Percentiles rank a stretch among this genome's conserved stretches.
Evolutionary conservation across 352 stramenopile genomes (phyloP).

Genomic region (Phytopythium litorale): DNA sequence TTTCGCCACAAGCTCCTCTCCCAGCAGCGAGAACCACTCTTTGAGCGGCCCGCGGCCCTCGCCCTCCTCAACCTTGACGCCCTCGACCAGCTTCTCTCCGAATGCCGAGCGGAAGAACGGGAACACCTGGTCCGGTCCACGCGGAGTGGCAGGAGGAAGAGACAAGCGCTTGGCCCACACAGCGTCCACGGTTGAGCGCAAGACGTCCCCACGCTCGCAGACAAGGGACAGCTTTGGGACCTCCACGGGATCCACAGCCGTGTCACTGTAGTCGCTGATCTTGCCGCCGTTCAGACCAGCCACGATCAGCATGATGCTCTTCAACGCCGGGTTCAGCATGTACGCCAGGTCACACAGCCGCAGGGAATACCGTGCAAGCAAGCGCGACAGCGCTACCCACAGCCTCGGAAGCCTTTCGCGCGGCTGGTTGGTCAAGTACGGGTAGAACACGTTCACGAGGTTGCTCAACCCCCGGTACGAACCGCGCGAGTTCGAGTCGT

Average conservation of each 20-base stretch:
- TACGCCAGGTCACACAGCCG: constrained; percentile 16
- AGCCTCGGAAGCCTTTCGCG: constrained; percentile 34
- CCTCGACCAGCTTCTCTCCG: constrained; percentile 63
- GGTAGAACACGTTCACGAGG: constrained; percentile 65
- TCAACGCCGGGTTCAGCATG: constrained; percentile 46
- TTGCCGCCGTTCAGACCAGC: neutral
- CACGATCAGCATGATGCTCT: constrained; percentile 45
- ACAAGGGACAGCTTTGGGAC: constrained; percentile 44
- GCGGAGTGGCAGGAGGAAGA: constrained; percentile 5
- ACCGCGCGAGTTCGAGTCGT: neutral
- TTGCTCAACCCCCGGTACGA: constrained; percentile 25
- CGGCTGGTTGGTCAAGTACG: constrained; percentile 53
- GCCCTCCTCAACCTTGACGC: constrained; percentile 60
- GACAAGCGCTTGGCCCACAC: constrained; percentile 26
- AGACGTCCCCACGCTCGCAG: constrained; percentile 38
- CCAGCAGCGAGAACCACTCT: constrained; percentile 63
- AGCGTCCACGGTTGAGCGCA: constrained; percentile 33
- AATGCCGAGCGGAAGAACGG: constrained; percentile 69
- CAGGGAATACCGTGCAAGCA: constrained; percentile 22
- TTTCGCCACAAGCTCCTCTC: constrained; percentile 32
- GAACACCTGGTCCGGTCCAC: constrained; percentile 29
- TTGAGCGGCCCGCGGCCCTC: constrained; percentile 73
- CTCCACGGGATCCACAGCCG: neutral
- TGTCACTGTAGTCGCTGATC: neutral
- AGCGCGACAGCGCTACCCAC: constrained; percentile 30